Conservation (phyloP, 2,329 filamentous ascomycete genomes). For the Aspergillus amoenus region DNA sequence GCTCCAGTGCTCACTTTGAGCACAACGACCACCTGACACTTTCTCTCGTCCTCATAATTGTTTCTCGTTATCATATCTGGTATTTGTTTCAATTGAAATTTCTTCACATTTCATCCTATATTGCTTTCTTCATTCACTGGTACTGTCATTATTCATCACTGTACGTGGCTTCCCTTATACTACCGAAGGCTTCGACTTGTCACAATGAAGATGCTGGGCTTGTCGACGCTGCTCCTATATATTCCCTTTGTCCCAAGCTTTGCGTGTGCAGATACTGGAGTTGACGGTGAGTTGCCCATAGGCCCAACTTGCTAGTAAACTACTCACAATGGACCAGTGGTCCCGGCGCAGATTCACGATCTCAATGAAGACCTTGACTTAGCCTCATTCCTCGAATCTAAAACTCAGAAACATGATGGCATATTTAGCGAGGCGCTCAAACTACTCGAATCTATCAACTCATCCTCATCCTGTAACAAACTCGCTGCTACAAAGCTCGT, state of each 20-base stretch:
- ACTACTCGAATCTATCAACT: slow-evolving; percentile 46
- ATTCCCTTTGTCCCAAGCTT: not conserved
- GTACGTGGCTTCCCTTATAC: not conserved
- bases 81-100: not conserved
- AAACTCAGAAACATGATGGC: slow-evolving; percentile 26
- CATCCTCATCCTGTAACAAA: slow-evolving; percentile 52
- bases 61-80: not conserved
- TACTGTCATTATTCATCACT: not conserved
- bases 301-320: not conserved
- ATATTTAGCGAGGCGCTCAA: slow-evolving; percentile 45
- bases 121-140: not conserved
- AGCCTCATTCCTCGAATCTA: slow-evolving; percentile 27
- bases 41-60: not conserved
- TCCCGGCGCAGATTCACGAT: slow-evolving; percentile 8
- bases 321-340: slow-evolving; percentile 4
- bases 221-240: not conserved
- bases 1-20: not conserved
- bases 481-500: slow-evolving; percentile 54
- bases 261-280: not conserved
- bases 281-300: slow-evolving; percentile 1
- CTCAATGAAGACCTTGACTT: slow-evolving; percentile 25
- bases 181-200: not conserved
- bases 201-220: not conserved
- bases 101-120: not conserved
- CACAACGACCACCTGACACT: not conserved